phyloP scores from a whole-genome alignment of 2,329 filamentous ascomycete species.

The Drechslerella coelobrocha region DNA sequence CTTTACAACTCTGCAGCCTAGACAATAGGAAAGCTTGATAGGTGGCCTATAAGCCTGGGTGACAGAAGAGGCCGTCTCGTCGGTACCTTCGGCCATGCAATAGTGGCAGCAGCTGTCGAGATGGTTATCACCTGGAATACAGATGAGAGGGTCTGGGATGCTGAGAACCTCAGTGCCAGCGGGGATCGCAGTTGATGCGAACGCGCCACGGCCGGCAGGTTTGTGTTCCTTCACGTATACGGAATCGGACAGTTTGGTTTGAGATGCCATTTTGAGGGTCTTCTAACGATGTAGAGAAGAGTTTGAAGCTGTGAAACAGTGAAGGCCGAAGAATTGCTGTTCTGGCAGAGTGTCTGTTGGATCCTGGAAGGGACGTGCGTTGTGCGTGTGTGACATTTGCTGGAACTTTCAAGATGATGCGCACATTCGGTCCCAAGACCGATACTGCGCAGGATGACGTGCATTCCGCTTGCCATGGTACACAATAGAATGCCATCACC shows the following conservation, averaged over 20 bases:
- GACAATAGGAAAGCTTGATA: conserved; percentile 63
- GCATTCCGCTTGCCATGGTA: too few relatives aligned
- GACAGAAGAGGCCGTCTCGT: conserved; percentile 19
- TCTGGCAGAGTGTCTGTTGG: conserved; percentile 5
- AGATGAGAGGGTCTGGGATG: conserved; percentile 64
- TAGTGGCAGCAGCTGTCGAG: conserved; percentile 66
- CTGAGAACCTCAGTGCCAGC: conserved; percentile 63
- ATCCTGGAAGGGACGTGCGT: not conserved
- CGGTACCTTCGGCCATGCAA: conserved; percentile 62
- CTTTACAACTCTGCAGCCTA: conserved; percentile 65
- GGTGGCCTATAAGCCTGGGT: conserved; percentile 50
- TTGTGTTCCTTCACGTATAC: conserved; percentile 37
- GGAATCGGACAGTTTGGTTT: conserved; percentile 21
- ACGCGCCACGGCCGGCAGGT: conserved; percentile 64
- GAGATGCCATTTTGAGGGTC: conserved; percentile 22
- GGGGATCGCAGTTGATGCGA: conserved; percentile 62
- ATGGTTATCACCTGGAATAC: conserved; percentile 64
- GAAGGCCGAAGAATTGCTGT: too few relatives aligned
- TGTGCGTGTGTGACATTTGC: too few relatives aligned
- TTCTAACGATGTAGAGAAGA: not conserved
- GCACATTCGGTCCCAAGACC: too few relatives aligned
- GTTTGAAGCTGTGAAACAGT: not conserved
- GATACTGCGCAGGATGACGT: too few relatives aligned
- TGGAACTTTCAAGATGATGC: too few relatives aligned
- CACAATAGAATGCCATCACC: too few relatives aligned